Conservation (phyloP, 805 yeast genomes). For the Schwanniomyces pseudopolymorphus region DNA sequence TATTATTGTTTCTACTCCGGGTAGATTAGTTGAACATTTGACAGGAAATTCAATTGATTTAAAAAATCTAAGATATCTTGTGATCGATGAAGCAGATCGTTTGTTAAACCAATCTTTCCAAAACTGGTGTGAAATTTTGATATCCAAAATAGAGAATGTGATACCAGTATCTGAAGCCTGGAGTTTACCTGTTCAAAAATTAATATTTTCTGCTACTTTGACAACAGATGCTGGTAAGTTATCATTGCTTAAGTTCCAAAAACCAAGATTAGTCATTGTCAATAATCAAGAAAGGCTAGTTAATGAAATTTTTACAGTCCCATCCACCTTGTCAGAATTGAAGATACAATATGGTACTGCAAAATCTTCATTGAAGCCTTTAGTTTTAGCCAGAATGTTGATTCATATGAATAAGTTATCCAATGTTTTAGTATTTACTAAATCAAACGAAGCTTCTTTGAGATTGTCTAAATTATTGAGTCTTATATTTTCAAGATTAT, state of each 20-base stretch:
- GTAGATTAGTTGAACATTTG: slow-evolving; percentile 79
- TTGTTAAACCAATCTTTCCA: slow-evolving; percentile 86
- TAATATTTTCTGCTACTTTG: slow-evolving; percentile 89
- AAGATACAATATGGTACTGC: slow-evolving; percentile 39
- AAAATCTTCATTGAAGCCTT: slow-evolving; percentile 62
- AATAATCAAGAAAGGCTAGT: slow-evolving; percentile 52
- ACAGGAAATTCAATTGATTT: slow-evolving; percentile 43
- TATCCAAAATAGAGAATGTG: slow-evolving; percentile 31
- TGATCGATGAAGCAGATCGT: slow-evolving; percentile 82
- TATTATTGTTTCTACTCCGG: slow-evolving; percentile 71
- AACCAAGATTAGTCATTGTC: slow-evolving; percentile 74
- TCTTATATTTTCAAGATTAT: slow-evolving; percentile 34
- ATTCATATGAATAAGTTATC: slow-evolving; percentile 23
- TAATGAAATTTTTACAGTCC: slow-evolving; percentile 61
- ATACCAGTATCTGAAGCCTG: slow-evolving; percentile 30
- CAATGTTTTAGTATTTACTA: slow-evolving; percentile 61
- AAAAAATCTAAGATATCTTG: slow-evolving; percentile 55
- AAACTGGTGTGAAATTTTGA: slow-evolving; percentile 76
- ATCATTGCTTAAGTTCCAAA: slow-evolving; percentile 62
- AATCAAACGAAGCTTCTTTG: slow-evolving; percentile 85
- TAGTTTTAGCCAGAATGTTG: slow-evolving; percentile 62
- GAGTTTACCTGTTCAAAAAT: slow-evolving; percentile 48
- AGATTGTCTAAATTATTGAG: slow-evolving; percentile 65
- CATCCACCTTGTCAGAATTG: slow-evolving; percentile 50
- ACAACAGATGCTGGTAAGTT: slow-evolving; percentile 91